Evolutionary conservation across 805 yeast species (phyloP), one percentile per base, ranked within the genome.

Genomic region (Lachancea waltii): DNA sequence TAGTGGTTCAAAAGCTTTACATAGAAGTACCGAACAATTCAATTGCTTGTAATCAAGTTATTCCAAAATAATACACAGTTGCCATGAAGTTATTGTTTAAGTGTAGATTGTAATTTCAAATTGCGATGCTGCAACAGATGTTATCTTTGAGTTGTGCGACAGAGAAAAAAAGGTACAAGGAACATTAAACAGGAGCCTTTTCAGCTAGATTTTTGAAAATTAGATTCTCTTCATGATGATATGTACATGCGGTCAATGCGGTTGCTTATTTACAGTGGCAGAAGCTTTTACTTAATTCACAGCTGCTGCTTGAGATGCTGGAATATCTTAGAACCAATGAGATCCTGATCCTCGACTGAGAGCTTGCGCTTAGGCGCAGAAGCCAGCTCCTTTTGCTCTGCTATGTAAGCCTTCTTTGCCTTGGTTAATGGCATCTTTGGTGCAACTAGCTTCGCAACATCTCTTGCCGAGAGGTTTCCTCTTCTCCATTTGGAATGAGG

Each of bases 361-460:
- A 73, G 51, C 31, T 48, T 50, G 29, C 68, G 63, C 35, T 60
- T 57, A 49, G 72, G 60, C 20, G 71, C 62, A 14, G 65, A 64
- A 47, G 75, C 75, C 46, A 69, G 54, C 37, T 58, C 54, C 31
- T 58, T 54, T 58, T 71, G 69, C 61, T 80, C 85, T 23, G 72
- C 70, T 54, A 75, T 65, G 63, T 70, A 74, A 8, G 78, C 77
- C 64, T 72, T 72, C 67, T 79, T 81, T 24, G 70, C 69, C 32
- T 69, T 76, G 9, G 84, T 69, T 44, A 75, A 61, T 33, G 95
- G 95, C 92, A 85, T 85, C 44, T 69, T 63, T 38, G 95, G 94
- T 13, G 85, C 77, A 13, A 68, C 68, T 51, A 81, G 65, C 47
- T 68, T 73, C 49, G 75, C 73, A 30, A 81, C 72, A 50, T 84